Evolutionary conservation across 2,329 filamentous ascomycete species (phyloP), one percentile per base, ranked within the genome.

Genomic region (Aureobasidium sp.): DNA sequence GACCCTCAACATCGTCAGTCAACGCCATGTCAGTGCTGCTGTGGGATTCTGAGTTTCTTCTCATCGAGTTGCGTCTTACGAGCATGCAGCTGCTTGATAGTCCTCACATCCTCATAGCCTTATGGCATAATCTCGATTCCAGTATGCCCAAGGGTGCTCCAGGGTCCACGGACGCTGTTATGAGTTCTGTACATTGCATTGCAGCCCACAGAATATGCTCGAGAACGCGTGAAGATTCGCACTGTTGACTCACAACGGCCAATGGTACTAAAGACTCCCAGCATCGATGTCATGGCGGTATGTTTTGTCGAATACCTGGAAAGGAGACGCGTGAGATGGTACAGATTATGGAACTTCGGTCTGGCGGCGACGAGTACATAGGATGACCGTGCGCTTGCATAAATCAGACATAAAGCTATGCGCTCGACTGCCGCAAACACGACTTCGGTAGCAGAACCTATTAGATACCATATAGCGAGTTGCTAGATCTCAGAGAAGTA

Each of bases 341-440:
- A 23, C 16, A 31, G 25, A n/a, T 36, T 42, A 42, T 42, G 9
- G 15, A 18, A 7, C 9, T n/a, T 56, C 25, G 33, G 33, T 27
- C 10, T 11, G 25, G 36, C 38, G 38, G 43, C 53, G 53, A 43
- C 36, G 53, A 27, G 25, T 56, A 56, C 9, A 42, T 42, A 42
- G 36, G 23, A 42, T 7, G 53, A 56, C 53, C 53, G 53, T 56
- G 38, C 53, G 25, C 25, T 33, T 51, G 48, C 48, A 51, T 51
- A 51, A 51, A 13, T 15, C 29, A 11, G 3, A 13, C 48, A 23
- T 33, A 15, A 23, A 51, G 10, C 23, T 47, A 47, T 51, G 10
- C 11, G 33, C 2, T 23, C 29, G 38, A 36, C n/a, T n/a, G n/a
- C n/a, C n/a, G n/a, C n/a, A n/a, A n/a, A n/a, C n/a, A n/a, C n/a